phyloP scores from a whole-genome alignment of 441 rosid genomes.

The Gossypium schwendimanii region DNA sequence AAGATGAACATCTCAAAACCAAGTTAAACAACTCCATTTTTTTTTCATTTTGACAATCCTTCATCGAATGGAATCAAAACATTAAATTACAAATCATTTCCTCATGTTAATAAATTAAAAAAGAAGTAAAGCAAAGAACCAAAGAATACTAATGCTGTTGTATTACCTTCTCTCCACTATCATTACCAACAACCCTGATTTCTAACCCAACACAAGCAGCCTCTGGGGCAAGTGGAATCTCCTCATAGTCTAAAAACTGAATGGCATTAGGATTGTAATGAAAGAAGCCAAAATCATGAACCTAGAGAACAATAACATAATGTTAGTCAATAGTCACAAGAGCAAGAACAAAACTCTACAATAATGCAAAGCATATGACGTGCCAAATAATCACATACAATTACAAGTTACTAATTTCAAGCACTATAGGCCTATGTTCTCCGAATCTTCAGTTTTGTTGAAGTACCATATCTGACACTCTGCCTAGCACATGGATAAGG shows the following conservation, averaged over 20 bases:
- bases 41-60: not conserved
- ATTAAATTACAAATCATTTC: not conserved
- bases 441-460: not conserved
- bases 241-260: slow-evolving; percentile 77
- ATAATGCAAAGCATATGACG: not conserved
- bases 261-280: slow-evolving; percentile 73
- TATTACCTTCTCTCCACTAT: slow-evolving; percentile 94
- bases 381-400: not conserved
- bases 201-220: slow-evolving; percentile 95
- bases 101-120: not conserved
- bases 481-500: not conserved
- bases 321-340: slow-evolving; percentile 17
- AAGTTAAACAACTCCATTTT: not conserved
- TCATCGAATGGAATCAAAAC: not conserved
- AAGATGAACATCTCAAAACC: not conserved
- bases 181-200: slow-evolving; percentile 97
- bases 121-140: not conserved
- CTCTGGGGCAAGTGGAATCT: slow-evolving; percentile 95
- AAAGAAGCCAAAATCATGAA: slow-evolving; percentile 99
- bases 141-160: not conserved
- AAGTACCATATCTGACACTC: not conserved
- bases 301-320: slow-evolving; percentile 41
- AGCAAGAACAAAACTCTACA: not conserved
- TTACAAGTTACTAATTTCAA: not conserved
- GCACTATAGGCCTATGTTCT: not conserved